Base-by-base conservation (phyloP, 306 rosid genomes). In the Arachis stenosperma region DNA sequence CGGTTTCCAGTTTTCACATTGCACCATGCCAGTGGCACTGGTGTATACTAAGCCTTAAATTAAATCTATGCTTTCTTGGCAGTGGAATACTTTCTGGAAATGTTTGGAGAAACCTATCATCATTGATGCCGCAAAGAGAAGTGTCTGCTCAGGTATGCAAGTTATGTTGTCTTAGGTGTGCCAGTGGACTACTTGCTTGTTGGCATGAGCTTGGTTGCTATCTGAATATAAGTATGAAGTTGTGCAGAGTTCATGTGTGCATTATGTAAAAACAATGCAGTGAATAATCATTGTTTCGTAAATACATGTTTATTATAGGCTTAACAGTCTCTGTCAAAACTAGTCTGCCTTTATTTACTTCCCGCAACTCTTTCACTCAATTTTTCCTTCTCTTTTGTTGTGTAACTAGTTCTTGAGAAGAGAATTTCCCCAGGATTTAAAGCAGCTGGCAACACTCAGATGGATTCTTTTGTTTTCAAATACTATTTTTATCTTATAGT, bases 81-180 rank as follows among this genome's bases (percentile, higher is more conserved):
- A 94, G 99, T 71, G 91, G 96, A 78, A 33, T 89, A 55, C 79
- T 87, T 72, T 79, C 96, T 61, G 92, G 91, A 75, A 88, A 85
- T 80, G 58, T 86, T 63, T 91, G 95, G 99, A 83, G 96, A 84
- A 91, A 89, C 86, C 82, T 89, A 65, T 85, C 95, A 59, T 83
- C 97, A 17, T 83, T 89, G 88, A 85, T 94, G 86, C 93, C 97
- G 68, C 90, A 40, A 62, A 89, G 99, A 55, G 96, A 88, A 80
- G 86, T 81, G 56, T 77, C 90, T 71, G 48, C 86, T 65, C 89
- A 89, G 97, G 97, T 93, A 85, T 71, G 72, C 41, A 47, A 57
- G 29, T 57, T 65, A 43, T 79, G 55, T 52, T 59, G n/a, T 66
- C 50, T 71, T 66, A 36, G 44, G 53, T 51, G 56, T 56, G 42